These are phyloP conservation scores for Rhododendron molle DNA, from an alignment of 148 eudicot genomes.

Conservation along the genomic window DNA sequence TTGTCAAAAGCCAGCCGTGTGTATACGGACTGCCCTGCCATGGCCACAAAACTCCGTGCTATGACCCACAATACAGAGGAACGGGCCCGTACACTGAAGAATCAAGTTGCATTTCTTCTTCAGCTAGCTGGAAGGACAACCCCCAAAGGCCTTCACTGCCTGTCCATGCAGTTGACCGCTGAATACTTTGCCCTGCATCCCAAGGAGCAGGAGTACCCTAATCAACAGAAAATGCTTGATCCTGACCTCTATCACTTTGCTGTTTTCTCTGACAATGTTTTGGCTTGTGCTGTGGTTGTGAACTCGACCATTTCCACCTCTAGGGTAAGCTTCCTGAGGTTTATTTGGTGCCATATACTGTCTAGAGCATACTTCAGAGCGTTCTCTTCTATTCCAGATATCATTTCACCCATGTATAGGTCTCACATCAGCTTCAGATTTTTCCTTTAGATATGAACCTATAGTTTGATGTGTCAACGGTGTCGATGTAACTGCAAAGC, in stretches of 20 bases:
- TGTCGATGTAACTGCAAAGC: background rate
- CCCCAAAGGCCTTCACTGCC: conserved; percentile 95
- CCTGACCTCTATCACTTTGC: conserved; percentile 66
- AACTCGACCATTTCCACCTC: conserved; percentile 79
- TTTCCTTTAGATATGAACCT: background rate
- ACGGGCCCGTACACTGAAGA: conserved; percentile 50
- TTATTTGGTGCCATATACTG: conserved; percentile 1
- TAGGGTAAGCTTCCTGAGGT: conserved; percentile 38
- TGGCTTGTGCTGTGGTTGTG: conserved; percentile 89
- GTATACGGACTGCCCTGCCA: conserved; percentile 71
- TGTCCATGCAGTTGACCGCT: conserved; percentile 84
- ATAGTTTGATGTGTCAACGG: background rate
- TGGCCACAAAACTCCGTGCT: conserved; percentile 74
- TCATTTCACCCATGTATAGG: background rate
- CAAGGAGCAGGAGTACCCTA: conserved; percentile 47
- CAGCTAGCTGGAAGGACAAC: conserved; percentile 90
- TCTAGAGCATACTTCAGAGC: background rate
- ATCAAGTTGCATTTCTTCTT: conserved; percentile 51
- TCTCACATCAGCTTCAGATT: background rate
- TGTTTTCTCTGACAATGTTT: conserved; percentile 82
- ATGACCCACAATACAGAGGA: conserved; percentile 84
- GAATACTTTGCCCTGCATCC: conserved; percentile 64
- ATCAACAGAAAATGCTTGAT: conserved; percentile 46
- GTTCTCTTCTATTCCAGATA: background rate
- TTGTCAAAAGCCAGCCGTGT: conserved; percentile 65